These are phyloP conservation scores for Gossypium anomalum DNA, from an alignment of 345 rosid species.

Conservation along the genomic window DNA sequence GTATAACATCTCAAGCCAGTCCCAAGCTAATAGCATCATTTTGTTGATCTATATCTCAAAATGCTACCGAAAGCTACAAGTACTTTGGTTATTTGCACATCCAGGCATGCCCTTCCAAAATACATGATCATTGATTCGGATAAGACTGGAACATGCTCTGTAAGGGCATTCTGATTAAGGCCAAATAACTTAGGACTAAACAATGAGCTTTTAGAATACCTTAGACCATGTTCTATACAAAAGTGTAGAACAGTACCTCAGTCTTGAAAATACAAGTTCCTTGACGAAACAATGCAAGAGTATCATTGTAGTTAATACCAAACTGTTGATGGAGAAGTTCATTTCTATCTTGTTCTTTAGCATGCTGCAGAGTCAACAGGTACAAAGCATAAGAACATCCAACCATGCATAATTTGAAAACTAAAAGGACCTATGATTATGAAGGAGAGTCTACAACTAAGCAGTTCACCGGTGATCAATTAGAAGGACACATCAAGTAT, in stretches of 20 bases:
- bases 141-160: neutral
- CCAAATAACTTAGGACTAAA: neutral
- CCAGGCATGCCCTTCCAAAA: neutral
- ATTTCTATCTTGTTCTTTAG: constrained; percentile 74
- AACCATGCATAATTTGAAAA: neutral
- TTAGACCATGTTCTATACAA: neutral
- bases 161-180: neutral
- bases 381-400: constrained; percentile 1
- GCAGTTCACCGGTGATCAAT: neutral
- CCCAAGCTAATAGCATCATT: neutral
- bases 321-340: constrained; percentile 79
- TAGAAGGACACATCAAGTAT: neutral
- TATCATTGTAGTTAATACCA: constrained; percentile 67
- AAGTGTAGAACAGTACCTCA: constrained; percentile 39
- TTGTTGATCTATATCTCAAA: neutral
- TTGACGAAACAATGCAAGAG: constrained; percentile 72
- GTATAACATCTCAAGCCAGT: neutral
- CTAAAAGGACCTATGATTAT: neutral
- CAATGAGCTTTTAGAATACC: neutral
- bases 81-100: neutral
- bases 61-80: neutral
- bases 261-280: constrained; percentile 73
- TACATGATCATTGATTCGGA: neutral
- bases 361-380: constrained; percentile 42
- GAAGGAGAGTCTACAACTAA: neutral